These are phyloP conservation scores for Globisporangium echinulatum DNA, from an alignment of 352 stramenopile species.

Conservation along the genomic window DNA sequence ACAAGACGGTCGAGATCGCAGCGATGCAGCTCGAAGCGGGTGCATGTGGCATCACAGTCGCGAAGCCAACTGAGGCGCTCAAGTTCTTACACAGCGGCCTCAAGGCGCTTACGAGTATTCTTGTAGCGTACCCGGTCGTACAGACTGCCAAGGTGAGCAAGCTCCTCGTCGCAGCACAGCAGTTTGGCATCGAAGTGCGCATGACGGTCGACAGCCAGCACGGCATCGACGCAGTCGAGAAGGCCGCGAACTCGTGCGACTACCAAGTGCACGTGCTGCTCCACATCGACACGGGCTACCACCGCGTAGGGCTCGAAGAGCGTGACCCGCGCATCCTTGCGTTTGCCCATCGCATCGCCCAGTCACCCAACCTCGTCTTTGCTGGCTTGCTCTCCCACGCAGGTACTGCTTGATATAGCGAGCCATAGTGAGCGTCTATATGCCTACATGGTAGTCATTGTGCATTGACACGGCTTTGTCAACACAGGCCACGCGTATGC, in stretches of 20 bases:
- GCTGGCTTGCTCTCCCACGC: slow-evolving; percentile 55
- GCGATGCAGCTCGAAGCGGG: slow-evolving; percentile 42
- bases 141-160: slow-evolving; percentile 48
- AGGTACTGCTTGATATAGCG: slow-evolving; percentile 13
- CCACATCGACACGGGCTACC: slow-evolving; percentile 71
- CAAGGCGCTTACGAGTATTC: slow-evolving; percentile 37
- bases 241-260: slow-evolving; percentile 32
- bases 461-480: neutral
- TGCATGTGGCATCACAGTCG: slow-evolving; percentile 54
- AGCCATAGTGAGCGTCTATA: too few species aligned
- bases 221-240: slow-evolving; percentile 46
- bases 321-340: slow-evolving; percentile 39
- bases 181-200: slow-evolving; percentile 39
- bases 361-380: slow-evolving; percentile 45
- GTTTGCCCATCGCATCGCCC: slow-evolving; percentile 45
- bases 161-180: slow-evolving; percentile 39
- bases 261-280: slow-evolving; percentile 49
- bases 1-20: slow-evolving; percentile 73
- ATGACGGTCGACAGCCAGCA: slow-evolving; percentile 58
- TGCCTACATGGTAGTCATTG: too few species aligned
- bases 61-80: slow-evolving; percentile 63
- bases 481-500: slow-evolving; percentile 46
- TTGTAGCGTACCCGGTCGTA: slow-evolving; percentile 66
- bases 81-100: slow-evolving; percentile 49
- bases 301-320: slow-evolving; percentile 64